Percentiles rank a stretch among this genome's conserved stretches.
Conservation (phyloP, 2,329 filamentous ascomycete genomes). For the Ophiostoma triangulosporum region DNA sequence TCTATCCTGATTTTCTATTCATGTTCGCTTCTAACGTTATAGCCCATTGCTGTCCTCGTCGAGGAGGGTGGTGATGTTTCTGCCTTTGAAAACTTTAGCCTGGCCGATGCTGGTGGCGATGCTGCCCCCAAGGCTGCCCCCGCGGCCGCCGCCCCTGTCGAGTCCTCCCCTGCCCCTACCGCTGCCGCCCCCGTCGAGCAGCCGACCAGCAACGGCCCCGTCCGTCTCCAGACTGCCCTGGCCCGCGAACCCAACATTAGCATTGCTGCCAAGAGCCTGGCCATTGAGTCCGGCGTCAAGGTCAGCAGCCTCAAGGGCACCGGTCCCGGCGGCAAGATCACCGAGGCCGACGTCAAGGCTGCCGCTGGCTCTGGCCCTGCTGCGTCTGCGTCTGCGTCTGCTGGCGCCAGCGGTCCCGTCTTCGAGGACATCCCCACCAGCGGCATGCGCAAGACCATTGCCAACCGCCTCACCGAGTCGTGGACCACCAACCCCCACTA, state of each 20-base stretch:
- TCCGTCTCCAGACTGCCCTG: constrained; percentile 69
- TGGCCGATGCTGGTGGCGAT: constrained; percentile 84
- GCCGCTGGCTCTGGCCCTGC: constrained; percentile 35
- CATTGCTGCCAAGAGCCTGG: constrained; percentile 65
- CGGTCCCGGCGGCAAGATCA: constrained; percentile 75
- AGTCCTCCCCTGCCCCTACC: constrained; percentile 30
- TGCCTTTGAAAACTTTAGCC: constrained; percentile 77
- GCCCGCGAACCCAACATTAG: constrained; percentile 67
- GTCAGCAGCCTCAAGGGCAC: constrained; percentile 63
- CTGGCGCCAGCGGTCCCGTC: constrained; percentile 41
- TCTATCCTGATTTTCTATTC: neutral
- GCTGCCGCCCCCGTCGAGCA: constrained; percentile 43
- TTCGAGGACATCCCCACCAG: constrained; percentile 77
- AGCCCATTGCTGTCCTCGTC: constrained; percentile 94
- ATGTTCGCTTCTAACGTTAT: neutral
- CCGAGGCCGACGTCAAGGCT: constrained; percentile 88
- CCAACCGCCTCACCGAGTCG: constrained; percentile 77
- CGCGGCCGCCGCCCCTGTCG: constrained; percentile 52
- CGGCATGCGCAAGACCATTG: constrained; percentile 98
- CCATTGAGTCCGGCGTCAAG: constrained; percentile 70
- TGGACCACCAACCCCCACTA: constrained; percentile 94
- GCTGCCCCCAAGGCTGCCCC: constrained; percentile 46
- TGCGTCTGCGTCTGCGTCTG: constrained; percentile 30
- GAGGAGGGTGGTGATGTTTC: constrained; percentile 80
- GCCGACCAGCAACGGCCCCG: constrained; percentile 57